Evolutionary conservation across 192 early-diverging fungal genomes (phyloP).

Genomic region (Thoreauomyces humboldtii): DNA sequence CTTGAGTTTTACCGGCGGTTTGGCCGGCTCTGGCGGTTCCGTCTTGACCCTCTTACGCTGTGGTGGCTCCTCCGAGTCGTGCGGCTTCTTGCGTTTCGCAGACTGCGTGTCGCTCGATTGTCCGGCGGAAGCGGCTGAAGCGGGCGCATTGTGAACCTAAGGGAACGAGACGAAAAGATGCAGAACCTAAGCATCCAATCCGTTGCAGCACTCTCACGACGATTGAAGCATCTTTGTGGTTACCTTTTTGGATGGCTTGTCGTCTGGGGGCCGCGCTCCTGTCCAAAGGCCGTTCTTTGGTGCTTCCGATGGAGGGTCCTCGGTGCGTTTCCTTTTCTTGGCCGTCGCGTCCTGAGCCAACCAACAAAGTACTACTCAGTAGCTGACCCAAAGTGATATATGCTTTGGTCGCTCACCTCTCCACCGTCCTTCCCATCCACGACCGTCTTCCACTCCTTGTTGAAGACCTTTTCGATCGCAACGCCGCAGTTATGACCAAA

Average conservation of each 20-base stretch:
- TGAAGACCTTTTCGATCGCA: slow-evolving; percentile 33
- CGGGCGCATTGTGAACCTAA: too few species aligned
- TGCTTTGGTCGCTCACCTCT: background rate
- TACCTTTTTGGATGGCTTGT: background rate
- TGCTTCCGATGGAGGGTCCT: background rate
- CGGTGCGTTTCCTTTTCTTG: slow-evolving; percentile 10
- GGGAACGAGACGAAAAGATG: background rate
- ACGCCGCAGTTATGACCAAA: slow-evolving; percentile 29
- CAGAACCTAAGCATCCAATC: too few species aligned
- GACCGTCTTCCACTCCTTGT: slow-evolving; percentile 21
- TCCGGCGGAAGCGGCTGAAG: too few species aligned
- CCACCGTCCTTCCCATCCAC: background rate
- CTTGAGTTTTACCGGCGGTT: background rate
- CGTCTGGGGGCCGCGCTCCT: background rate
- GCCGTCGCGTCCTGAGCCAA: background rate
- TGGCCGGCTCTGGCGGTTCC: background rate
- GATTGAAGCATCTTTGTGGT: too few species aligned
- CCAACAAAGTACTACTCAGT: background rate
- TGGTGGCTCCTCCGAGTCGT: background rate
- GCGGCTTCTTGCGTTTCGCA: background rate
- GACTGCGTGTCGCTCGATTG: background rate
- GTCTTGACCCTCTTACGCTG: slow-evolving; percentile 1
- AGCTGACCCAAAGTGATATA: background rate
- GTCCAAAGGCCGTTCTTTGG: too few species aligned
- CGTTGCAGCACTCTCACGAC: too few species aligned